Evolutionary conservation across 139 green algal species (phyloP), one percentile per base, ranked within the genome.

Genomic region (Deuterostichococcus epilithicus): DNA sequence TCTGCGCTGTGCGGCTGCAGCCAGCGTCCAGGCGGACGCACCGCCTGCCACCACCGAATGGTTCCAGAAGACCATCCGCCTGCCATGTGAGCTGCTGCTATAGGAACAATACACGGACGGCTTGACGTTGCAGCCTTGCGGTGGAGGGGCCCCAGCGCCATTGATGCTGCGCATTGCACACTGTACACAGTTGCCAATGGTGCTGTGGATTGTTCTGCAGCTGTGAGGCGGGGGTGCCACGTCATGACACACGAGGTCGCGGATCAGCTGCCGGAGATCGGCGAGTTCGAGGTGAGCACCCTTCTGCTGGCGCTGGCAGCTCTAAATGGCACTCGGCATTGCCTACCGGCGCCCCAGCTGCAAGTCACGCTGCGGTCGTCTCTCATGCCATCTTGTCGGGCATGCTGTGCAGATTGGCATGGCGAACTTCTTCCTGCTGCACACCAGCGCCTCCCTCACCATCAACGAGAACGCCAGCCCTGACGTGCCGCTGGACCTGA

Each of bases 401-500:
- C 42, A 52, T 23, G 8, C 42, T 52, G 13, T 52, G 42, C 42
- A 52, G 42, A 13, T 94, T 39, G 84, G 85, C 30, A 74, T 94
- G 66, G 92, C 87, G 30, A 91, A 97, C 76, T 78, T 91, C 28
- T 97, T 97, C 42, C 70, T 94, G 3, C 80, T 86, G 69, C 89
- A 94, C 83, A 94, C 89, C 18, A 86, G 73, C n/a, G 83, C 83
- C 5, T 91, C 85, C 1, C 78, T 94, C 6, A 94, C 89, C 5
- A 88, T 94, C 74, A 93, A 93, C 44, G 89, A 94, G 72, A 94
- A 94, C 58, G 89, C 89, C 6, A 78, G 34, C 37, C 88, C 70
- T 47, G 82, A 90, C 76, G 86, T 88, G 20, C 91, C 87, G 0
- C 72, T 94, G 32, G 91, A 95, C 80, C 68, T 95, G 34, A 85